Percentiles rank a stretch among this genome's conserved stretches.
Evolutionary conservation across 768 basidiomycete species (phyloP).

Genomic region (Kwoniella dejecticola): DNA sequence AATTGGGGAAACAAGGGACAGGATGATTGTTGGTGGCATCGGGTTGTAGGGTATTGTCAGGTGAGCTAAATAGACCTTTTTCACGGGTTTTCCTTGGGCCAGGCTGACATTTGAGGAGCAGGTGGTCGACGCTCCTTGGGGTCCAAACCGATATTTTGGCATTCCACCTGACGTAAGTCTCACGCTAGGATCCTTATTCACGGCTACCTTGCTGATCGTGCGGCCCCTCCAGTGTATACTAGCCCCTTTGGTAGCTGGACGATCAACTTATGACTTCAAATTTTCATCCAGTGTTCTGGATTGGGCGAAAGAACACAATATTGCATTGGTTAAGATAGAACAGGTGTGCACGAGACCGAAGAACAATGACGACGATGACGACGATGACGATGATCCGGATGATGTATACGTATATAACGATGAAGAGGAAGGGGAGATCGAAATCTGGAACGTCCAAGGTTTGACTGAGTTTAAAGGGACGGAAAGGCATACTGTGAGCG

Average conservation of each 20-base stretch:
- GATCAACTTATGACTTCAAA: slow-evolving; percentile 31
- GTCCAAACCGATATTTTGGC: slow-evolving; percentile 44
- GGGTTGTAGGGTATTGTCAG: slow-evolving; percentile 37
- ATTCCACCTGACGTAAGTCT: slow-evolving; percentile 35
- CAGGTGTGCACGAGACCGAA: slow-evolving; percentile 35
- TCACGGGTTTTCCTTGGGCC: background rate
- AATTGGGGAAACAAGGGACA: slow-evolving; percentile 48
- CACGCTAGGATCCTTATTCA: background rate
- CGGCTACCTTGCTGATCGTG: background rate
- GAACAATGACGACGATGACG: slow-evolving; percentile 20
- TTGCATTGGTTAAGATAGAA: slow-evolving; percentile 34
- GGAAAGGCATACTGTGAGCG: slow-evolving; percentile 23
- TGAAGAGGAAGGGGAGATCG: slow-evolving; percentile 28
- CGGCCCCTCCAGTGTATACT: slow-evolving; percentile 34
- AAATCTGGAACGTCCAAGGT: slow-evolving; percentile 21
- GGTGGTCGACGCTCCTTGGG: slow-evolving; percentile 40
- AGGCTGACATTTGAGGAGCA: slow-evolving; percentile 3
- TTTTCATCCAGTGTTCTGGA: slow-evolving; percentile 24
- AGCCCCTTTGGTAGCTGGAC: slow-evolving; percentile 21
- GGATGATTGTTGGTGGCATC: slow-evolving; percentile 47
- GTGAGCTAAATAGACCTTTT: slow-evolving; percentile 28
- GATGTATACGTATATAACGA: slow-evolving; percentile 20
- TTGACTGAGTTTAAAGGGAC: slow-evolving; percentile 21
- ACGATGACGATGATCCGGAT: slow-evolving; percentile 24
- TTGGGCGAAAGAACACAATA: slow-evolving; percentile 21